These are phyloP conservation scores for Melanomma pulvis-pyrius DNA, from an alignment of 495 filamentous ascomycete genomes.

Conservation along the genomic window DNA sequence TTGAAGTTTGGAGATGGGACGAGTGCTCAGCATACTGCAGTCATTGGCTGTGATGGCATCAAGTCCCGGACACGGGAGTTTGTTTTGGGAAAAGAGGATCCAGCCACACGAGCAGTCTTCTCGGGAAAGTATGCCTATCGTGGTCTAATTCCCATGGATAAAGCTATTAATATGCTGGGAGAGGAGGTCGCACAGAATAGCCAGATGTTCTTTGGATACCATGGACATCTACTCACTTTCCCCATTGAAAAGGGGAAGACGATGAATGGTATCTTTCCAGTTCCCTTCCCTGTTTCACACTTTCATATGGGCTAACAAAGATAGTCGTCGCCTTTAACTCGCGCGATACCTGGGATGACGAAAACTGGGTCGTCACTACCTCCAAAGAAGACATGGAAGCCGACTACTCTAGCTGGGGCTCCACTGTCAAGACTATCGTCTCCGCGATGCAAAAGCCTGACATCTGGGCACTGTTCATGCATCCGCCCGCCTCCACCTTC, in stretches of 20 bases:
- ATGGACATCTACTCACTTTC: conserved; percentile 64
- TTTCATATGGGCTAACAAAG: neutral
- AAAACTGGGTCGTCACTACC: conserved; percentile 61
- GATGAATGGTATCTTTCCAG: conserved; percentile 52
- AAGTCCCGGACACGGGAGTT: conserved; percentile 53
- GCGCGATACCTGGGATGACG: conserved; percentile 52
- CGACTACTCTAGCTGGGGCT: conserved; percentile 60
- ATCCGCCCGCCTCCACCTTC: conserved; percentile 59
- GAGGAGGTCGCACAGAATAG: conserved; percentile 55
- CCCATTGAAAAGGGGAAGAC: conserved; percentile 65
- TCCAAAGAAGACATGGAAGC: conserved; percentile 58
- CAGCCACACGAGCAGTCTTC: conserved; percentile 48
- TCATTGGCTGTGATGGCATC: conserved; percentile 65
- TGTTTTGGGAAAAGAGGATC: conserved; percentile 49
- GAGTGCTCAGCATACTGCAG: conserved; percentile 48
- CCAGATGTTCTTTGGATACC: conserved; percentile 60
- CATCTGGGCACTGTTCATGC: conserved; percentile 65
- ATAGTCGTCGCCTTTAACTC: conserved; percentile 52
- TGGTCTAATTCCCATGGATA: conserved; percentile 63
- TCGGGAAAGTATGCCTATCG: conserved; percentile 61
- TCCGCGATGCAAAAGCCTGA: conserved; percentile 47
- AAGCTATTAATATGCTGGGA: conserved; percentile 56
- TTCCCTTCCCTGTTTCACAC: neutral
- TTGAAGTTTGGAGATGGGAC: conserved; percentile 61
- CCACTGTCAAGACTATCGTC: conserved; percentile 52